Conservation (phyloP, 768 basidiomycete genomes). For the Guyanaporus albipodus region DNA sequence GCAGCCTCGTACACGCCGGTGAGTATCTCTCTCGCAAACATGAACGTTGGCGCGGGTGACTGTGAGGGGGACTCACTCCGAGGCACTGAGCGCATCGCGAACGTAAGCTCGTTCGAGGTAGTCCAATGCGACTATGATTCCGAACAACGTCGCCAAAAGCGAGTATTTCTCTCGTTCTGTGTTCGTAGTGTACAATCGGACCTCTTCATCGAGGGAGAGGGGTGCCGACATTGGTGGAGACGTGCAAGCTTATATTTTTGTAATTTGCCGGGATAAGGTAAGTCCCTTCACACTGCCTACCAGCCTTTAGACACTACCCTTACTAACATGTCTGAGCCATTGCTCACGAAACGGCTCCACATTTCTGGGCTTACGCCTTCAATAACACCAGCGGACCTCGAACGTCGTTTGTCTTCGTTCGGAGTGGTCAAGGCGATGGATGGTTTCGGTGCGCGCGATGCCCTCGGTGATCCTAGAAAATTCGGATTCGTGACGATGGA, state of each 20-base stretch:
- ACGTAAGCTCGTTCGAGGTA: conserved; percentile 96
- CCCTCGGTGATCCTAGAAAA: conserved; percentile 59
- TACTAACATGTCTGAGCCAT: conserved; percentile 14
- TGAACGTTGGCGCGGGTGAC: conserved; percentile 5
- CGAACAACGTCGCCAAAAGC: conserved; percentile 84
- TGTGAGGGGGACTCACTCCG: conserved; percentile 61
- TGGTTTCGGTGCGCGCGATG: conserved; percentile 63
- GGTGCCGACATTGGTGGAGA: conserved; percentile 28
- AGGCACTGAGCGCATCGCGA: conserved; percentile 84
- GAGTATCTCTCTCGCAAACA: conserved; percentile 70
- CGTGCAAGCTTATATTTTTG: neutral
- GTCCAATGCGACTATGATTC: conserved; percentile 87
- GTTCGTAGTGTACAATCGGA: conserved; percentile 81
- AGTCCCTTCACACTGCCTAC: too few species aligned
- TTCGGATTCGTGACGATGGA: conserved; percentile 72
- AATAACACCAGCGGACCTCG: conserved; percentile 55
- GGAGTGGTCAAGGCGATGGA: conserved; percentile 67
- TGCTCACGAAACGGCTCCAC: conserved; percentile 58
- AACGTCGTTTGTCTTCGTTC: conserved; percentile 55
- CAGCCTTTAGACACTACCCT: conserved; percentile 27
- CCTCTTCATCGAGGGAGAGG: conserved; percentile 85
- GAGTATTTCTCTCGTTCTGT: conserved; percentile 87
- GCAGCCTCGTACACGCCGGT: conserved; percentile 88
- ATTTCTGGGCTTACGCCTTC: conserved; percentile 72
- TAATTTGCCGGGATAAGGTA: too few species aligned